These are phyloP conservation scores for Pontederia paniculata DNA, from an alignment of 176 grass and related monocot species.

Conservation along the genomic window DNA sequence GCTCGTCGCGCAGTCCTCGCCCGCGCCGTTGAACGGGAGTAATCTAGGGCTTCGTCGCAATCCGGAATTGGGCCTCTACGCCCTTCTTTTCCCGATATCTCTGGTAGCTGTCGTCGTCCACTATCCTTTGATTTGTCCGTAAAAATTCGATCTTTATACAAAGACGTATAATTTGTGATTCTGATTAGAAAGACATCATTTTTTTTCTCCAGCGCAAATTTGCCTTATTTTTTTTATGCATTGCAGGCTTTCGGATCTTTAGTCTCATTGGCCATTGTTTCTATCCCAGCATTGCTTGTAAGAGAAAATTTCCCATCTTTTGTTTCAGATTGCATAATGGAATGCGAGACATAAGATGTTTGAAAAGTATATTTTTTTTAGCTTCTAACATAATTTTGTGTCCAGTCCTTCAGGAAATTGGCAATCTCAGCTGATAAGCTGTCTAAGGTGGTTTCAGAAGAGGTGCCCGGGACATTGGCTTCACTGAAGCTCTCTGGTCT, in stretches of 20 bases:
- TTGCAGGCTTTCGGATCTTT: conserved; percentile 32
- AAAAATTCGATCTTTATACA: background rate
- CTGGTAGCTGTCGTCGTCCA: background rate
- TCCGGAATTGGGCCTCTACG: conserved; percentile 1
- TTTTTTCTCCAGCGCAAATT: background rate
- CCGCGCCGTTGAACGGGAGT: background rate
- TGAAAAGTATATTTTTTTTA: no score
- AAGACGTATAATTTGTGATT: background rate
- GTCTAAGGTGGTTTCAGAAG: conserved; percentile 22
- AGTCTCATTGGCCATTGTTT: conserved; percentile 28
- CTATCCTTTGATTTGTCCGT: background rate
- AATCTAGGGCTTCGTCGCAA: conserved; percentile 9
- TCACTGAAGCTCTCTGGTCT: conserved; percentile 35
- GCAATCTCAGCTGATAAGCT: conserved; percentile 23
- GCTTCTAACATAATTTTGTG: no score
- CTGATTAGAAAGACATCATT: background rate
- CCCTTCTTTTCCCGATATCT: conserved; percentile 8
- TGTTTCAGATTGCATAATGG: no score
- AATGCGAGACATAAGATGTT: background rate
- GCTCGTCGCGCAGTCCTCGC: background rate
- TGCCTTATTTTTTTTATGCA: background rate
- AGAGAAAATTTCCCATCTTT: no score
- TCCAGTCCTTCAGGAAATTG: conserved; percentile 25
- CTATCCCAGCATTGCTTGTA: conserved; percentile 22
- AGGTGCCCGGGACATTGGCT: conserved; percentile 31